Evolutionary conservation across 169 alveolate species (phyloP).

Genomic region (Fabrea salina): DNA sequence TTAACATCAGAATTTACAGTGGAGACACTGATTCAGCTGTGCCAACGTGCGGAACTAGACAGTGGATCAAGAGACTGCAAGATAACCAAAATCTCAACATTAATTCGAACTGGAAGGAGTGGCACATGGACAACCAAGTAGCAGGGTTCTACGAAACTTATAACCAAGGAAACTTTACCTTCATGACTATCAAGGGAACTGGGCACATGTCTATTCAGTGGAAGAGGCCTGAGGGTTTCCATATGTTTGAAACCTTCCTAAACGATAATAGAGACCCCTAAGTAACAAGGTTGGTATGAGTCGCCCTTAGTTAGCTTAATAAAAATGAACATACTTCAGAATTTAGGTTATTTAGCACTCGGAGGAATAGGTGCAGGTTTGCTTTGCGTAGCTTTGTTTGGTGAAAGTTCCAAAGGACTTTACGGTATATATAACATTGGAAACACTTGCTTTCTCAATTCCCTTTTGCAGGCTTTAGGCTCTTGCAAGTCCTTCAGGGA

Average conservation of each 20-base stretch:
- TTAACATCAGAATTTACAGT: conserved; percentile 39
- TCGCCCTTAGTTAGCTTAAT: no score
- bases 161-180: conserved; percentile 22
- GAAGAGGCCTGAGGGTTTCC: conserved; percentile 9
- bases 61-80: conserved; percentile 57
- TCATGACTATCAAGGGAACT: conserved; percentile 40
- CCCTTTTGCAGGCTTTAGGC: conserved; percentile 23
- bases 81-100: not conserved
- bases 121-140: not conserved
- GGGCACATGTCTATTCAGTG: conserved; percentile 42
- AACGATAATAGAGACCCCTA: no score
- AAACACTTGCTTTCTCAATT: conserved; percentile 33
- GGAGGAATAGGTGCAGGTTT: no score
- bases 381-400: no score
- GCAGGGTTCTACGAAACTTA: conserved; percentile 31
- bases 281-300: no score
- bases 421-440: conserved; percentile 25
- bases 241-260: not conserved
- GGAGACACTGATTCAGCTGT: conserved; percentile 72
- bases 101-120: not conserved
- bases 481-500: not conserved
- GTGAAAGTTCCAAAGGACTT: no score
- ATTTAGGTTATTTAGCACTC: no score
- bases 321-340: no score
- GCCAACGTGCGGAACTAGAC: conserved; percentile 62